Evolutionary conservation across 331 rosid species (phyloP).

Genomic region (Malus hybrid): DNA sequence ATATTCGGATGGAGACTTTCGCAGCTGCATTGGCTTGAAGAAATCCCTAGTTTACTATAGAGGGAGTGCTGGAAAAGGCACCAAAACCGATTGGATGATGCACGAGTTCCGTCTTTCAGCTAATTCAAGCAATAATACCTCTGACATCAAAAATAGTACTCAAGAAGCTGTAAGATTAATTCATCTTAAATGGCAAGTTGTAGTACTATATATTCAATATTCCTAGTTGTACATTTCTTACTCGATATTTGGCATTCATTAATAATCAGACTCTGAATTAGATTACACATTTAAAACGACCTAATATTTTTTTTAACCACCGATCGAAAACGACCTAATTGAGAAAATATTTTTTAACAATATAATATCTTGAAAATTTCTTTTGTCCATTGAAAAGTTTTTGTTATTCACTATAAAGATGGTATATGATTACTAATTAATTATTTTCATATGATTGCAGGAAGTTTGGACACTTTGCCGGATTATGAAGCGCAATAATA

Average conservation of each 20-base stretch:
- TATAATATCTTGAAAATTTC: too few relatives aligned
- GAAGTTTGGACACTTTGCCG: constrained; percentile 84
- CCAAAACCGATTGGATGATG: constrained; percentile 94
- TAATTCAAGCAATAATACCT: neutral
- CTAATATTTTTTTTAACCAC: too few relatives aligned
- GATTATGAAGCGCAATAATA: constrained; percentile 53
- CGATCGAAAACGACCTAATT: neutral
- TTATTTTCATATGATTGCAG: constrained; percentile 22
- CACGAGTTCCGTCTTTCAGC: constrained; percentile 78
- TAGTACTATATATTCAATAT: neutral
- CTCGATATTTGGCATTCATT: too few relatives aligned
- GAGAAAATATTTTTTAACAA: neutral
- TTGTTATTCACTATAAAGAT: too few relatives aligned
- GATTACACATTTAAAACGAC: neutral
- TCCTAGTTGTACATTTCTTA: neutral
- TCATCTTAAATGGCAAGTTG: neutral
- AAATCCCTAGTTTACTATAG: constrained; percentile 69
- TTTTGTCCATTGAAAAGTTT: too few relatives aligned
- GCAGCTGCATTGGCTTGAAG: constrained; percentile 67
- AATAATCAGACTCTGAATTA: neutral
- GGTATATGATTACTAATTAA: too few relatives aligned
- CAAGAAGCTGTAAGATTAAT: constrained; percentile 53
- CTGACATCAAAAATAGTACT: constrained; percentile 3
- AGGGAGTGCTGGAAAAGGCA: constrained; percentile 72
- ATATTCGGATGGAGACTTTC: constrained; percentile 45